These are phyloP conservation scores for Psidium friedrichsthalianum DNA, from an alignment of 345 rosid species.

Conservation along the genomic window DNA sequence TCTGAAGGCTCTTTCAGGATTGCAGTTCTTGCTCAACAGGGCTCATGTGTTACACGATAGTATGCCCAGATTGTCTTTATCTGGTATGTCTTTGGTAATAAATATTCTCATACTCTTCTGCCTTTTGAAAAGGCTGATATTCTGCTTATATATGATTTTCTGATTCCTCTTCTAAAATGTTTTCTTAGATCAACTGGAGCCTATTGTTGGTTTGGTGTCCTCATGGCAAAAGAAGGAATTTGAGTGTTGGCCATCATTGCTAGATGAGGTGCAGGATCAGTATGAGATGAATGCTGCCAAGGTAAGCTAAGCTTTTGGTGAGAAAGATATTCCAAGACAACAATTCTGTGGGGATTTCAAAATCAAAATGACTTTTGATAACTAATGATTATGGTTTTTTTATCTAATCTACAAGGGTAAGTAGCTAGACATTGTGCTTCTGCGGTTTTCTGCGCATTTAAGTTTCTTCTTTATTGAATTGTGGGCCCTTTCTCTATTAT, in stretches of 20 bases:
- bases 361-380: neutral
- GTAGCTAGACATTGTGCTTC: neutral
- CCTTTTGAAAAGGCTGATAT: neutral
- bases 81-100: slow-evolving; percentile 32
- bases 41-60: slow-evolving; percentile 42
- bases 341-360: neutral
- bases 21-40: slow-evolving; percentile 66
- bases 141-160: neutral
- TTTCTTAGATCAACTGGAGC: slow-evolving; percentile 51
- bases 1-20: slow-evolving; percentile 69
- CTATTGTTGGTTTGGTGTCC: slow-evolving; percentile 45
- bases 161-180: neutral
- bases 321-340: neutral
- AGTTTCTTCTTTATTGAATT: neutral
- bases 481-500: neutral
- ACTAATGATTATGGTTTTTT: neutral
- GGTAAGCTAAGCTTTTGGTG: slow-evolving; percentile 25
- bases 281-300: slow-evolving; percentile 70
- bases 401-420: neutral
- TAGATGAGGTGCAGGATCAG: slow-evolving; percentile 76
- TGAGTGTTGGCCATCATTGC: slow-evolving; percentile 75
- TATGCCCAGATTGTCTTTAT: slow-evolving; percentile 56
- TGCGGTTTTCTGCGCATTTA: neutral
- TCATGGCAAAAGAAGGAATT: slow-evolving; percentile 87
- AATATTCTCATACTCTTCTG: neutral